Percentiles rank a stretch among this genome's conserved stretches.
Conservation (phyloP, 495 filamentous ascomycete genomes). For the Tuber calosporum region DNA sequence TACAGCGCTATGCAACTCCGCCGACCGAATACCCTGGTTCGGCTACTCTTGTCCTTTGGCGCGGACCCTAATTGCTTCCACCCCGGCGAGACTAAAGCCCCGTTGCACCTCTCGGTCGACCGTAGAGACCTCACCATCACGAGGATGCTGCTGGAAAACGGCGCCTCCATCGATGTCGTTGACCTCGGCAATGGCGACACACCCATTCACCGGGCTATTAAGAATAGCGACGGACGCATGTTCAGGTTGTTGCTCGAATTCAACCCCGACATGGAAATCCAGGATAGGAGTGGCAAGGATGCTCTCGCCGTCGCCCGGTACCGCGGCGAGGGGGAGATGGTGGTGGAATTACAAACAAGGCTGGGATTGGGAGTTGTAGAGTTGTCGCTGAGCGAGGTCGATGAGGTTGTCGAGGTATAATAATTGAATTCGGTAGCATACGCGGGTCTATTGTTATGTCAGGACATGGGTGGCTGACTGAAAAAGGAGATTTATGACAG, state of each 20-base stretch:
- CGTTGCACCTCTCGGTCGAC: background rate
- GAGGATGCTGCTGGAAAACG: background rate
- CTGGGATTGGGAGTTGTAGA: background rate
- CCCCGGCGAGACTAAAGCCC: background rate
- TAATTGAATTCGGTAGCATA: background rate
- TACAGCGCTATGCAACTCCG: conserved; percentile 1
- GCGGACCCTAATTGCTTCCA: background rate
- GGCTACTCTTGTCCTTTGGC: background rate
- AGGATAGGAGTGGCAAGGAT: conserved; percentile 1
- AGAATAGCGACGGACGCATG: background rate
- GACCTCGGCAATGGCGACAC: background rate
- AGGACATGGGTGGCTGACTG: background rate
- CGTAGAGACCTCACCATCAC: background rate
- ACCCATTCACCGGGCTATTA: background rate
- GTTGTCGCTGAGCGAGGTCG: background rate
- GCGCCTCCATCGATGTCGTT: background rate
- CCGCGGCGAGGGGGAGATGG: background rate
- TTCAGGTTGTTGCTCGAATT: background rate
- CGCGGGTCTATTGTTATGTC: background rate
- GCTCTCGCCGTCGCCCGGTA: background rate
- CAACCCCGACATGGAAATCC: background rate
- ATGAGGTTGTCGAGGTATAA: conserved; percentile 6
- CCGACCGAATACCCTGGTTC: background rate
- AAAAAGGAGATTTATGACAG: conserved; percentile 3
- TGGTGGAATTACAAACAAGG: background rate